phyloP scores from a whole-genome alignment of 495 filamentous ascomycete species.

The Lophiostoma macrostomum region DNA sequence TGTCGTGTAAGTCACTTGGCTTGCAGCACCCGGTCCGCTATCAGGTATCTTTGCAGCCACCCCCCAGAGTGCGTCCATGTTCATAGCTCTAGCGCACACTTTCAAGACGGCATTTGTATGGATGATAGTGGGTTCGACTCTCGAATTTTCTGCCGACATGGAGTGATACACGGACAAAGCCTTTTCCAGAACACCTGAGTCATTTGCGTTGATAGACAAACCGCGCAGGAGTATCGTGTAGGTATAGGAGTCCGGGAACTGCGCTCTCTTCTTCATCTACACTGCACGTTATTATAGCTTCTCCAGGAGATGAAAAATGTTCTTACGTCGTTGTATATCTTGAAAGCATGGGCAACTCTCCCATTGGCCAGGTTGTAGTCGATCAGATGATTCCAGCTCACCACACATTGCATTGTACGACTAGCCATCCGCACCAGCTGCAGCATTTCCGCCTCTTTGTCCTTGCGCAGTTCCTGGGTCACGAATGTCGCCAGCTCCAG shows the following conservation, averaged over 20 bases:
- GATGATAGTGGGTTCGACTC: constrained; percentile 63
- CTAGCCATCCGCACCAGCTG: constrained; percentile 65
- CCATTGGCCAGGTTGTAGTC: constrained; percentile 62
- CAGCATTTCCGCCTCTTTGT: constrained; percentile 60
- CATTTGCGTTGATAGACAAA: constrained; percentile 54
- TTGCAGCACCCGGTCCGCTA: constrained; percentile 57
- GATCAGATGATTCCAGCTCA: constrained; percentile 86
- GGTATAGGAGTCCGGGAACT: constrained; percentile 69
- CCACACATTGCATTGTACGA: constrained; percentile 55
- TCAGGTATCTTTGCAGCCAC: constrained; percentile 65
- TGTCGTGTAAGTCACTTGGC: constrained; percentile 71
- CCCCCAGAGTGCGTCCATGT: constrained; percentile 73
- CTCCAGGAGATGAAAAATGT: not conserved
- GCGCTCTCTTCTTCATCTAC: constrained; percentile 91
- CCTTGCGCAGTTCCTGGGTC: constrained; percentile 50
- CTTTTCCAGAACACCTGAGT: constrained; percentile 53
- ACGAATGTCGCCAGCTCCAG: constrained; percentile 63
- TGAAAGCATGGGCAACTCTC: constrained; percentile 60
- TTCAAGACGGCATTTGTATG: constrained; percentile 85
- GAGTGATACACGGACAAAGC: constrained; percentile 70
- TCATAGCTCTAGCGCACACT: constrained; percentile 65
- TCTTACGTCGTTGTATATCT: constrained; percentile 79
- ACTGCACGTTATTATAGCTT: not conserved
- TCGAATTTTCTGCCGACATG: constrained; percentile 56
- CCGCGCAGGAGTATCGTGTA: constrained; percentile 83